Evolutionary conservation across 2,329 filamentous ascomycete species (phyloP), one percentile per base, ranked within the genome.

Genomic region (Albifimbria verrucaria): DNA sequence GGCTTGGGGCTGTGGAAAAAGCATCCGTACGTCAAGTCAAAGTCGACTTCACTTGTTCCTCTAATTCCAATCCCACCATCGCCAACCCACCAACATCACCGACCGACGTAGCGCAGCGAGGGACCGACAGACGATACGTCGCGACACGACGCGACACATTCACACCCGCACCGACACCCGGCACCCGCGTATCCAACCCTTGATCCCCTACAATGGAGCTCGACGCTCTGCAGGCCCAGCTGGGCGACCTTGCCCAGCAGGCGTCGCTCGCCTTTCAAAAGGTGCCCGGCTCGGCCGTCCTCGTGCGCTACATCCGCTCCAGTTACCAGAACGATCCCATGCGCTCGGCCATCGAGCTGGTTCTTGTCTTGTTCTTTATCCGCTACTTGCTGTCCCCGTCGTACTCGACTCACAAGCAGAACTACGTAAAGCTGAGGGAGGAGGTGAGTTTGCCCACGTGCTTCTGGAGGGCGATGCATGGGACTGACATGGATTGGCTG

Each of bases 251-350:
- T 53, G 79, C 79, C 59, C 72, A 82, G 45, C 73, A 79, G 56
- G 76, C 80, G 22, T 77, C 77, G 50, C 76, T 83, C 54, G 80
- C 86, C 53, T 95, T 99, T 68, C 92, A 97, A 65, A 90, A 89
- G 66, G 82, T 99, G 39, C 95, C 94, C 25, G 94, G 94, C 50
- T 97, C 93, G 25, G 90, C 93, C 42, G 96, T 99, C 62, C 80
- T 97, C 65, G 83, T 96, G 62, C 90, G 94, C 57, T 99, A 99
- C 74, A 92, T 99, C 68, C 90, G 90, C 71, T 96, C 92, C 53
- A 96, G 92, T 69, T 97, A 99, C 77, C 94, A 99, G 76, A 89
- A 99, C 68, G 94, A 99, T 65, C 94, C 94, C 10, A 85, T 97
- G 52, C 88, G 95, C 51, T 96, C 91, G 50, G 91, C 90, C 39